A percentile compares a stretch with the other conserved stretches of the same genome.
Evolutionary conservation across 164 flowering plant genomes (phyloP).

Genomic region (Kingdonia uniflora): DNA sequence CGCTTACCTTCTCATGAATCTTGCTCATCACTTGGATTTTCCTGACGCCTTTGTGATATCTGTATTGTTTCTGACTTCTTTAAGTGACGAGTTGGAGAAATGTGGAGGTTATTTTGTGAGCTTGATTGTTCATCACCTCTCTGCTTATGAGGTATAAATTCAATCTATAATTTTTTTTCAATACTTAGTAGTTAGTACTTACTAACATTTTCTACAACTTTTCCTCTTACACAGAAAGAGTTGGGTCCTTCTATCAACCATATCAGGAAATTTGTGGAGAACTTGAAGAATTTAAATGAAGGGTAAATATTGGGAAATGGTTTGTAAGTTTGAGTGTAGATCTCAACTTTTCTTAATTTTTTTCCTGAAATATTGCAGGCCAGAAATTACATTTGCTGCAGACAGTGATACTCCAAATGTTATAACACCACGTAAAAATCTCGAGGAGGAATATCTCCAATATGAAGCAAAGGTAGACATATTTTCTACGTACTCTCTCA

Average conservation of each 20-base stretch:
- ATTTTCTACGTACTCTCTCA: neutral
- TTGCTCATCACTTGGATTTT: neutral
- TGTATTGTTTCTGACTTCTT: conserved; percentile 15
- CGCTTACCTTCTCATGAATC: neutral
- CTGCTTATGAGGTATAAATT: conserved; percentile 40
- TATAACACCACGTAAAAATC: conserved; percentile 47
- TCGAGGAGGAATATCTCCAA: conserved; percentile 76
- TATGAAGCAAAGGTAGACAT: conserved; percentile 66
- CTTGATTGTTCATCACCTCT: conserved; percentile 50
- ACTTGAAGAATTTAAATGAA: conserved; percentile 50
- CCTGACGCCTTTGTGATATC: conserved; percentile 6
- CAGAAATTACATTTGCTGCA: conserved; percentile 20
- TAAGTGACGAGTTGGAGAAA: conserved; percentile 69
- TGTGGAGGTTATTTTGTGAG: conserved; percentile 58
- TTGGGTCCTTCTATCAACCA: conserved; percentile 50
- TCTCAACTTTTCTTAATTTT: neutral
- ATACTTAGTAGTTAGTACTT: neutral
- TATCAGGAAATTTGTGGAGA: conserved; percentile 57
- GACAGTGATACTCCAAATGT: conserved; percentile 32
- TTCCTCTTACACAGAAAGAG: conserved; percentile 41
- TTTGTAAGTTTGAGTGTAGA: neutral
- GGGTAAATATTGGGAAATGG: conserved; percentile 31
- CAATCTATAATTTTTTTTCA: neutral
- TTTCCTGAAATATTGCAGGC: conserved; percentile 24
- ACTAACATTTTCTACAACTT: neutral